Evolutionary conservation across 2,329 filamentous ascomycete genomes (phyloP).

Genomic region (Thelonectria blattea): DNA sequence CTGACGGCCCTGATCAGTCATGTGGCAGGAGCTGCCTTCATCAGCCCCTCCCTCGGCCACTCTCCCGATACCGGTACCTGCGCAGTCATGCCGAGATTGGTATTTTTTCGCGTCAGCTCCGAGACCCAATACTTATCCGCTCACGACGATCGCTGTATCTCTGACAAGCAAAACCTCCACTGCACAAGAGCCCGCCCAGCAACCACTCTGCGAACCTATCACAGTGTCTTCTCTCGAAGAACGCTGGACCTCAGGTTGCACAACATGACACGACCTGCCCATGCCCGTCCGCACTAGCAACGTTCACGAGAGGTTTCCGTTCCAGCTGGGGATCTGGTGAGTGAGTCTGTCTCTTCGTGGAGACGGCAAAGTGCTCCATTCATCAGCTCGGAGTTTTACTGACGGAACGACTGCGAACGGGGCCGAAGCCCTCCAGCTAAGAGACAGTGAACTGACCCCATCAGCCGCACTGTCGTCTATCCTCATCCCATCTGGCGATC

Average conservation of each 20-base stretch:
- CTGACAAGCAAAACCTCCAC: neutral
- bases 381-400: neutral
- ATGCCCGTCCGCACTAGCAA: neutral
- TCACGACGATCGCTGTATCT: constrained; percentile 10
- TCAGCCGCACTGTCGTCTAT: constrained; percentile 17
- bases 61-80: constrained; percentile 5
- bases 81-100: neutral
- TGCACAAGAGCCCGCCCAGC: neutral
- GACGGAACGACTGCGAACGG: neutral
- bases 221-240: neutral
- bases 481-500: constrained; percentile 7
- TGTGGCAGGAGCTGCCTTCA: constrained; percentile 10
- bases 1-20: constrained; percentile 35
- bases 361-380: too few relatives aligned
- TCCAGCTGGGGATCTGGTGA: neutral
- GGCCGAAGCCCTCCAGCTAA: neutral
- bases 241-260: neutral
- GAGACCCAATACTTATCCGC: constrained; percentile 6
- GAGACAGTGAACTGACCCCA: constrained; percentile 4
- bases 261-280: neutral
- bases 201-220: constrained; percentile 4
- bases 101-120: neutral
- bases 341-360: neutral
- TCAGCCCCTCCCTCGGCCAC: neutral
- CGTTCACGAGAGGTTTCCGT: neutral